Percentiles rank a stretch among this genome's conserved stretches.
Conservation (phyloP, 495 filamentous ascomycete species). For the Xylaria curta region DNA sequence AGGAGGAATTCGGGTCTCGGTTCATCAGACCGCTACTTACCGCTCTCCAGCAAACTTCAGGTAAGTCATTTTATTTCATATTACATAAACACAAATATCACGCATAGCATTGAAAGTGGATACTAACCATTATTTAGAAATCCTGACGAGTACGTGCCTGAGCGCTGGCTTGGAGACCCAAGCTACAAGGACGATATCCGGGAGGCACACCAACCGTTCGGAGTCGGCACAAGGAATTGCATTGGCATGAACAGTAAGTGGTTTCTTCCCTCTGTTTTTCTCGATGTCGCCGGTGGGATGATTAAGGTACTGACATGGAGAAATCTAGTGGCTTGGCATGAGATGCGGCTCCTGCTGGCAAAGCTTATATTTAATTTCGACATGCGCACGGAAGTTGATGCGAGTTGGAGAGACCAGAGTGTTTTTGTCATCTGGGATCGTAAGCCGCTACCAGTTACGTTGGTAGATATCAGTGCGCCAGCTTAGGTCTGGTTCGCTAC, state of each 20-base stretch:
- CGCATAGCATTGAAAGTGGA: slow-evolving; percentile 31
- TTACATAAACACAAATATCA: background rate
- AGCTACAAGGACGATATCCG: slow-evolving; percentile 42
- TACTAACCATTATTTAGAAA: slow-evolving; percentile 10
- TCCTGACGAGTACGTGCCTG: slow-evolving; percentile 54
- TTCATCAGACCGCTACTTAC: slow-evolving; percentile 44
- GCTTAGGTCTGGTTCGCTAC: background rate
- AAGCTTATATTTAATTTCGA: slow-evolving; percentile 51
- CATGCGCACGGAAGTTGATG: slow-evolving; percentile 43
- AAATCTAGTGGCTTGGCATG: slow-evolving; percentile 41
- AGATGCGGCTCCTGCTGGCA: slow-evolving; percentile 48
- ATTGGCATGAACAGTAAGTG: slow-evolving; percentile 37
- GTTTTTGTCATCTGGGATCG: slow-evolving; percentile 40
- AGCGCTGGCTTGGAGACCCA: slow-evolving; percentile 41
- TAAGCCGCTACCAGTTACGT: slow-evolving; percentile 24
- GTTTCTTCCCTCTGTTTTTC: background rate
- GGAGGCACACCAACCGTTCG: slow-evolving; percentile 41
- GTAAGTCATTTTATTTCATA: slow-evolving; percentile 2
- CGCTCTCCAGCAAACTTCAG: slow-evolving; percentile 49
- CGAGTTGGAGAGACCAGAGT: slow-evolving; percentile 36
- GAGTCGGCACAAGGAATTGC: slow-evolving; percentile 38
- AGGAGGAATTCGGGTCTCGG: slow-evolving; percentile 48
- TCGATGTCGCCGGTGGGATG: background rate
- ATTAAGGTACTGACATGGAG: slow-evolving; percentile 3
- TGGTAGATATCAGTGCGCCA: slow-evolving; percentile 2